phyloP scores from a whole-genome alignment of 2,329 filamentous ascomycete genomes.

The Ophiostoma populinum region DNA sequence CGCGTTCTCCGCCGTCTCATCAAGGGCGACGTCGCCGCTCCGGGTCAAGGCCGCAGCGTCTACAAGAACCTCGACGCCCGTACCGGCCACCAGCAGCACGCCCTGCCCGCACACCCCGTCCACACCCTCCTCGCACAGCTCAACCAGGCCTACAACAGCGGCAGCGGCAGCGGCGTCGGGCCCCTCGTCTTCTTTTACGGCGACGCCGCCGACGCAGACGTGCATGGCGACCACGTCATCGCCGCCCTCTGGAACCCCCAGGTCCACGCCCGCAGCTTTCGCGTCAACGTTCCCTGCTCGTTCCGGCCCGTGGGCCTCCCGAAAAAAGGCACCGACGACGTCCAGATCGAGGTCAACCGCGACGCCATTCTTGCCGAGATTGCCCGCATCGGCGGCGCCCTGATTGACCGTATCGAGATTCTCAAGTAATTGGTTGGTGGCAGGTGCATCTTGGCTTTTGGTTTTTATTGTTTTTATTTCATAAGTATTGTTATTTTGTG shows the following conservation, averaged over 20 bases:
- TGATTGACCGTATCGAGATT: conserved; percentile 50
- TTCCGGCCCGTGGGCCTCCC: conserved; percentile 31
- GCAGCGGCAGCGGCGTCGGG: conserved; percentile 20
- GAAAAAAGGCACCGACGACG: conserved; percentile 13
- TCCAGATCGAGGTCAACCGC: conserved; percentile 41
- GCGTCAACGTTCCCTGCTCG: conserved; percentile 52
- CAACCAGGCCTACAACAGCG: conserved; percentile 34
- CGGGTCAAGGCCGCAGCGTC: no score
- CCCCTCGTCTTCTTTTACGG: conserved; percentile 67
- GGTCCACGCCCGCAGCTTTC: conserved; percentile 42
- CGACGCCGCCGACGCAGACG: conserved; percentile 21
- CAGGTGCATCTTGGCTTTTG: no score
- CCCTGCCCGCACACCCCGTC: conserved; percentile 42
- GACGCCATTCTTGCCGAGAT: conserved; percentile 56
- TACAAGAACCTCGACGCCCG: conserved; percentile 70
- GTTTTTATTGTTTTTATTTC: no score
- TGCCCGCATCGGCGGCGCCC: conserved; percentile 44
- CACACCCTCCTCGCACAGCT: conserved; percentile 51
- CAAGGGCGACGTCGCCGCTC: conserved; percentile 22
- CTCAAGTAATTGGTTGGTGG: no score
- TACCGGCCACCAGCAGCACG: conserved; percentile 24
- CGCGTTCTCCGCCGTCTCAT: conserved; percentile 29
- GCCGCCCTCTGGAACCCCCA: conserved; percentile 42
- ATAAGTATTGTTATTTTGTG: no score
- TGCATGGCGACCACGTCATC: conserved; percentile 29